A percentile compares a stretch with the other conserved stretches of the same genome.
Evolutionary conservation across 305 asterid species (phyloP).

Genomic region (Fraxinus latifolia): DNA sequence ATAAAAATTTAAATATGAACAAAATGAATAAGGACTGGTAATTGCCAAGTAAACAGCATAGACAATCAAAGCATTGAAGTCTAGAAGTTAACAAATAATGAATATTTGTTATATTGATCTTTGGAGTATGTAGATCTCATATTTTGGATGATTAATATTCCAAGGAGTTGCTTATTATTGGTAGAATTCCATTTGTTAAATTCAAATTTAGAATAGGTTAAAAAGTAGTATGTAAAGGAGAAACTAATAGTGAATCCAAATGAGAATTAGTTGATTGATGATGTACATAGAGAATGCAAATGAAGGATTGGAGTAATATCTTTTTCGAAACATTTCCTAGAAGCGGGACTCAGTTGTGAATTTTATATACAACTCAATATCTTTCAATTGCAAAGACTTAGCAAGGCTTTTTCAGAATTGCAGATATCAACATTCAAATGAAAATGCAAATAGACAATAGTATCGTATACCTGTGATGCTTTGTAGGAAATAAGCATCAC

Average conservation of each 20-base stretch:
- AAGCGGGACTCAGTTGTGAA: background rate
- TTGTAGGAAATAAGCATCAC: slow-evolving; percentile 2
- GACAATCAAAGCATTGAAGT: background rate
- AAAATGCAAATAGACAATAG: slow-evolving; percentile 4
- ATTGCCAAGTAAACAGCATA: background rate
- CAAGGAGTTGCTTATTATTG: background rate
- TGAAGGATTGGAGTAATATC: background rate
- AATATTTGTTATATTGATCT: background rate
- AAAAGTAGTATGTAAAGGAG: background rate
- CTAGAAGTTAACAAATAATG: background rate
- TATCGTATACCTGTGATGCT: background rate
- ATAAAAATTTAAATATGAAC: background rate
- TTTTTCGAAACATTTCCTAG: background rate
- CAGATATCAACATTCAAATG: background rate
- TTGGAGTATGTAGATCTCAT: background rate
- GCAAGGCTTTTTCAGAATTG: background rate
- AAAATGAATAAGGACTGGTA: background rate
- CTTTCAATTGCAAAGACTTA: background rate
- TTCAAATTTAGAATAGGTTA: background rate
- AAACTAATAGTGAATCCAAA: slow-evolving; percentile 1
- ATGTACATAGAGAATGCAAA: background rate
- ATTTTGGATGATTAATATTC: background rate
- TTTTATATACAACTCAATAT: background rate
- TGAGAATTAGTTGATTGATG: background rate
- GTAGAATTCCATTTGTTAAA: background rate